Evolutionary conservation across 73 alveolate species (phyloP).

Genomic region (Paramecium sexaurelia): DNA sequence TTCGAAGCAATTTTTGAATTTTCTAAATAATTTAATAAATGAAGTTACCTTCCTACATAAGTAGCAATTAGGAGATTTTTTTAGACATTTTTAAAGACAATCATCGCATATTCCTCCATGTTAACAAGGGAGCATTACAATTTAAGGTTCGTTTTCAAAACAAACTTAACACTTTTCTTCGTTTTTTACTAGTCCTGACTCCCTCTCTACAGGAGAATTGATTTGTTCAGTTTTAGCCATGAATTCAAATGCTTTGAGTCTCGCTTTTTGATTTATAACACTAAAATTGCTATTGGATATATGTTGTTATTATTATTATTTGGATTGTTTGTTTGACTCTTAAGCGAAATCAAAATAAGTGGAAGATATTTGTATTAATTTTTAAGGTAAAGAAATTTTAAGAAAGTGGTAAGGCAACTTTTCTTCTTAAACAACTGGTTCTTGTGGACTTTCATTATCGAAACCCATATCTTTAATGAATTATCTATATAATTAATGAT

Average conservation of each 20-base stretch:
- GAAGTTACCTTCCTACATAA: slow-evolving; percentile 12
- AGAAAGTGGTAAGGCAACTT: neutral
- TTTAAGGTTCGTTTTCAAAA: slow-evolving; percentile 12
- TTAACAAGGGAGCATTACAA: slow-evolving; percentile 42
- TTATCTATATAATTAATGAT: neutral
- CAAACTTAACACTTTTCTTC: slow-evolving; percentile 43
- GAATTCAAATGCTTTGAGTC: slow-evolving; percentile 48
- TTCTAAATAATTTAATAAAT: neutral
- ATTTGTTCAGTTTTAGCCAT: slow-evolving; percentile 49
- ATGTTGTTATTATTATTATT: neutral
- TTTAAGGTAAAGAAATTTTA: neutral
- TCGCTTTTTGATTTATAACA: slow-evolving; percentile 10
- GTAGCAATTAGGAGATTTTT: neutral
- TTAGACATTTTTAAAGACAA: slow-evolving; percentile 12
- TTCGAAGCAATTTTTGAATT: neutral
- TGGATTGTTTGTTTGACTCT: neutral
- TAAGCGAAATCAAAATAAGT: slow-evolving; percentile 28
- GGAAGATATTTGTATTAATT: slow-evolving; percentile 42
- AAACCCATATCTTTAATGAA: neutral
- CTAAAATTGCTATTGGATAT: neutral
- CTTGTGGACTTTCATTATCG: neutral
- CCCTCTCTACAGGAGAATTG: slow-evolving; percentile 33
- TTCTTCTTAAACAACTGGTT: neutral
- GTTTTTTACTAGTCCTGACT: neutral
- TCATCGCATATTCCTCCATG: slow-evolving; percentile 54